phyloP scores from a whole-genome alignment of 176 grass and related monocot genomes.

The Bolboschoenus planiculmis region DNA sequence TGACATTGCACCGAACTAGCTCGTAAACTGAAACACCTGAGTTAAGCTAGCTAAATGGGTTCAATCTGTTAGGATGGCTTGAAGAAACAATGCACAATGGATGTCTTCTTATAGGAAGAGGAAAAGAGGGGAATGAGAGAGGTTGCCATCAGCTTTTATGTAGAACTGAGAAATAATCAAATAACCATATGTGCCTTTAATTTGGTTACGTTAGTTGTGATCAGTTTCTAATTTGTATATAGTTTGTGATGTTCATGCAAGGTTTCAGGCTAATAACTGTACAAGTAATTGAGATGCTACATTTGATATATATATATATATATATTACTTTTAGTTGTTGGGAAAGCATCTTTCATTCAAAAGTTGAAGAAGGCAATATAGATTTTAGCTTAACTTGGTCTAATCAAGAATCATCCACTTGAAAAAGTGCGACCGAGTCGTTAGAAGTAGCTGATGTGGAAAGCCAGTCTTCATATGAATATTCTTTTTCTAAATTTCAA shows the following conservation, averaged over 20 bases:
- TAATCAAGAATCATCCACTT: neutral
- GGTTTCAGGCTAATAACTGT: neutral
- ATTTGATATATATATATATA: no score
- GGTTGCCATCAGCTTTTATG: conserved; percentile 48
- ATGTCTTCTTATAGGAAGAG: conserved; percentile 33
- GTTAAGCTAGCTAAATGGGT: conserved; percentile 14
- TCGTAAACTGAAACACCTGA: neutral
- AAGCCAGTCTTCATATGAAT: neutral
- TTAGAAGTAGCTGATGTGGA: neutral
- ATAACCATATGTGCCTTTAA: neutral
- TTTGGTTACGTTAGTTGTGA: neutral
- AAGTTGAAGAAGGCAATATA: neutral
- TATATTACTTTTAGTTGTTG: neutral
- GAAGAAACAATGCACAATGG: neutral
- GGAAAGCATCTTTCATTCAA: neutral
- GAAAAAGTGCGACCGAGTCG: neutral
- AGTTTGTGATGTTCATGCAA: neutral
- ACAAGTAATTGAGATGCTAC: neutral
- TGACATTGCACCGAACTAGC: neutral
- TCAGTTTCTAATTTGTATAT: neutral
- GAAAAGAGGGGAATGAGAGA: conserved; percentile 26
- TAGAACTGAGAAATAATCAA: conserved; percentile 30
- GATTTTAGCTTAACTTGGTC: neutral
- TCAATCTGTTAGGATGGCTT: conserved; percentile 3
- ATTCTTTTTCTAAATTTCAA: neutral